phyloP scores from a whole-genome alignment of 495 filamentous ascomycete genomes.

The Sordaria brevicollis region DNA sequence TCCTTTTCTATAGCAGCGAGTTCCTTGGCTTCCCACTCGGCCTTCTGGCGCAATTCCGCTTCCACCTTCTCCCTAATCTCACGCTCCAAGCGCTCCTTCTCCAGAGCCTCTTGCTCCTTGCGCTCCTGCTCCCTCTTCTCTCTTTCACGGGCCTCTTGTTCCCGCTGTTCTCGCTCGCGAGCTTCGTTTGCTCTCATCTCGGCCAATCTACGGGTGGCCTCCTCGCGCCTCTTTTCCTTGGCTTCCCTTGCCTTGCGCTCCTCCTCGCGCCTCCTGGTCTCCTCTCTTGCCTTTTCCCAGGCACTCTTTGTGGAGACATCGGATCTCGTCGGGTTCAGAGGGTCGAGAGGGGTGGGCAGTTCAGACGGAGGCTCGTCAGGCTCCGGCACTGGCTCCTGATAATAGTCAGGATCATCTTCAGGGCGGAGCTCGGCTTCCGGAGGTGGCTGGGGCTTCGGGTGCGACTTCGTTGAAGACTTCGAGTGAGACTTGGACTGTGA shows the following conservation, averaged over 20 bases:
- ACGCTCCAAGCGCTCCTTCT: slow-evolving; percentile 37
- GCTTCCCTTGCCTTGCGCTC: slow-evolving; percentile 46
- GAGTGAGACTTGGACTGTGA: background rate
- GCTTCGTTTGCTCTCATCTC: slow-evolving; percentile 54
- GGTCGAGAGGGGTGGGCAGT: slow-evolving; percentile 26
- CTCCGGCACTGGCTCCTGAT: slow-evolving; percentile 6
- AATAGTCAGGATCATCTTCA: slow-evolving; percentile 17
- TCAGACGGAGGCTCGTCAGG: slow-evolving; percentile 27
- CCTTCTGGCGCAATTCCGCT: slow-evolving; percentile 25
- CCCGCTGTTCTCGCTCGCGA: slow-evolving; percentile 40
- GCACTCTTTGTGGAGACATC: slow-evolving; percentile 32
- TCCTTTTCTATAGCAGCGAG: slow-evolving; percentile 19
- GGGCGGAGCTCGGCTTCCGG: slow-evolving; percentile 12
- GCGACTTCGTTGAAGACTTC: background rate
- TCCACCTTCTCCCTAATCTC: slow-evolving; percentile 35
- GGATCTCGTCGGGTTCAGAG: slow-evolving; percentile 5
- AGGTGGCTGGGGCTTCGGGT: slow-evolving; percentile 2
- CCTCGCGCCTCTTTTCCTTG: slow-evolving; percentile 38
- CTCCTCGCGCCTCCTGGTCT: slow-evolving; percentile 51
- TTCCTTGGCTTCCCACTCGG: slow-evolving; percentile 15
- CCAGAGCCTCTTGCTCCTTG: slow-evolving; percentile 27
- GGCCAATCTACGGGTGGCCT: slow-evolving; percentile 37
- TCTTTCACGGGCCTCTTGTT: slow-evolving; percentile 37
- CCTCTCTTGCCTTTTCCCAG: slow-evolving; percentile 65
- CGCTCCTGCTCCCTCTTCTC: slow-evolving; percentile 26